Evolutionary conservation across 208 protist species (phyloP).

Genomic region (Angomonas desouzai): DNA sequence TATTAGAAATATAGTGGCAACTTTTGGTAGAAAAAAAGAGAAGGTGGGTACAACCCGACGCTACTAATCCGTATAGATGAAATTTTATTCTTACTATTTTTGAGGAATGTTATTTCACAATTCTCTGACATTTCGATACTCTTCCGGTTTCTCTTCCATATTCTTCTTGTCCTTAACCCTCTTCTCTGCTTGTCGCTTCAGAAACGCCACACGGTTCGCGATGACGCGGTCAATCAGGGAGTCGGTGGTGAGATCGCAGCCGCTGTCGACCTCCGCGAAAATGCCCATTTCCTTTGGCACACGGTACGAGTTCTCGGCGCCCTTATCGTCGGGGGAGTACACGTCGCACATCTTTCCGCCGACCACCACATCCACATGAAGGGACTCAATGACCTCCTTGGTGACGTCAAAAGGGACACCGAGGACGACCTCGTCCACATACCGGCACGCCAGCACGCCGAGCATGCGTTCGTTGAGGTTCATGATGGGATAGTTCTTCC

Average conservation of each 20-base stretch:
- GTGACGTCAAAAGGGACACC: conserved; percentile 94
- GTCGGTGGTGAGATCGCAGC: conserved; percentile 53
- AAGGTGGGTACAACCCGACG: too few relatives aligned
- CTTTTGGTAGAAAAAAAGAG: too few relatives aligned
- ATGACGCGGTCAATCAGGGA: conserved; percentile 82
- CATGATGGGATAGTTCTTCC: conserved; percentile 97
- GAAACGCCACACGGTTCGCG: conserved; percentile 56
- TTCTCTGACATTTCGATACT: conserved; percentile 72
- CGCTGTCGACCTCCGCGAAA: conserved; percentile 72
- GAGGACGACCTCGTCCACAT: conserved; percentile 98
- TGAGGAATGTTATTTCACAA: conserved; percentile 1
- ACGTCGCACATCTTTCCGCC: conserved; percentile 61
- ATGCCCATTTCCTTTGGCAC: conserved; percentile 81
- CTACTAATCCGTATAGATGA: neutral
- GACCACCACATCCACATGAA: conserved; percentile 86
- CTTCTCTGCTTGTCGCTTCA: conserved; percentile 74
- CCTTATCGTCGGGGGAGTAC: conserved; percentile 6
- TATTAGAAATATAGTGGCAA: too few relatives aligned
- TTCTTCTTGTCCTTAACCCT: conserved; percentile 54
- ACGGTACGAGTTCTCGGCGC: conserved; percentile 31
- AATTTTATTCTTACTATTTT: conserved; percentile 17
- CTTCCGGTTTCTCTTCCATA: conserved; percentile 41
- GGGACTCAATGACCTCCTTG: conserved; percentile 89
- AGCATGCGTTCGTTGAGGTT: conserved; percentile 97
- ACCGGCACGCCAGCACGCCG: conserved; percentile 93